Percentiles rank a stretch among this genome's conserved stretches.
Evolutionary conservation across 192 early-diverging fungal genomes (phyloP).

Genomic region (Coemansia sp.): DNA sequence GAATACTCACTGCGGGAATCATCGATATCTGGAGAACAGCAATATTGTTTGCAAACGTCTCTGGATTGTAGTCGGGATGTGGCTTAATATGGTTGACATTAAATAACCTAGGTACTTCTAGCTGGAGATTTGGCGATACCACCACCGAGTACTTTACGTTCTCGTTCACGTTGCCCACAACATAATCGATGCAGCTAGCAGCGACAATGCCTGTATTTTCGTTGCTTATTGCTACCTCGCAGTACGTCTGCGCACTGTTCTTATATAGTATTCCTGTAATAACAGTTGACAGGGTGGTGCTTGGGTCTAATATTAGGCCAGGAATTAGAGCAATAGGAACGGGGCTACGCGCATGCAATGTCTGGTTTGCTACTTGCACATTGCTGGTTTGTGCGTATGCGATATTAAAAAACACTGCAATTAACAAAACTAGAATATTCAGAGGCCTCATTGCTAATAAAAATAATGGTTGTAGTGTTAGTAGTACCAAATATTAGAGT

Average conservation of each 20-base stretch:
- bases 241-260: slow-evolving; percentile 6
- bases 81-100: neutral
- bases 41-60: slow-evolving; percentile 19
- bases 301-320: too few relatives aligned
- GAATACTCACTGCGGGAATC: neutral
- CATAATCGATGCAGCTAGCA: slow-evolving; percentile 28
- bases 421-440: too few relatives aligned
- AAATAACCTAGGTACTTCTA: slow-evolving; percentile 2
- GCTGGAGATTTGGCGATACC: neutral
- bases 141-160: slow-evolving; percentile 6
- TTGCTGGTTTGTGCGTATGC: too few relatives aligned
- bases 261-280: slow-evolving; percentile 2
- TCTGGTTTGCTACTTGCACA: too few relatives aligned
- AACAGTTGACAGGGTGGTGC: neutral
- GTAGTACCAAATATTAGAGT: too few relatives aligned
- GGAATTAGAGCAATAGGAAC: too few relatives aligned
- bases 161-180: neutral
- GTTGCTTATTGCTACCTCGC: slow-evolving; percentile 21
- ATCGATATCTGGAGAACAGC: slow-evolving; percentile 1
- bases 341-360: too few relatives aligned
- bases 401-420: too few relatives aligned
- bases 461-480: too few relatives aligned
- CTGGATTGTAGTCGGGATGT: slow-evolving; percentile 13
- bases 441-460: too few relatives aligned
- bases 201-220: slow-evolving; percentile 21